Conservation (phyloP, 192 early-diverging fungal species). For the Chytriomyces confervae region DNA sequence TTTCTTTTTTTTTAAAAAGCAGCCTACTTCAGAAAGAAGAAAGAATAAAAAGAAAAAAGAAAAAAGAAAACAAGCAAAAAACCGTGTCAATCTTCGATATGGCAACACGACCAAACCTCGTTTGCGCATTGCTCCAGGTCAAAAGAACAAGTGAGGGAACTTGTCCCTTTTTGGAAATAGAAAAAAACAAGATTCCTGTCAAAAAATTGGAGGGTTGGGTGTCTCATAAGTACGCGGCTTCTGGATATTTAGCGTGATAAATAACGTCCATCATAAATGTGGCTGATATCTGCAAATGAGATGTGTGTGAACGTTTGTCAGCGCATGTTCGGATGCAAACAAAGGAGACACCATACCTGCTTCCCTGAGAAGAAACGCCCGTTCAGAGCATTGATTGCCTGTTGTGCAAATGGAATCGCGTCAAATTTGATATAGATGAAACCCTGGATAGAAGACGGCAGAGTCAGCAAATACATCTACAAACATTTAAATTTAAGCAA, state of each 20-base stretch:
- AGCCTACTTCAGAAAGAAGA: neutral
- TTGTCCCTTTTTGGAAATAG: neutral
- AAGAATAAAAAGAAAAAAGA: neutral
- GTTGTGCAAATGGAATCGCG: constrained; percentile 63
- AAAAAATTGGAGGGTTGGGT: neutral
- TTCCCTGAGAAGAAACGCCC: constrained; percentile 91
- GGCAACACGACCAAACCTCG: too few species aligned
- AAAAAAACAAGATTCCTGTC: neutral
- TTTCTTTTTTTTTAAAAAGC: too few species aligned
- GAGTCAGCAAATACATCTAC: neutral
- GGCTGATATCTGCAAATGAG: constrained; percentile 56
- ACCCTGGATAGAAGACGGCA: constrained; percentile 54
- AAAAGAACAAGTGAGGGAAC: neutral
- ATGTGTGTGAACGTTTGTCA: neutral
- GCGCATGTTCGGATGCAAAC: neutral
- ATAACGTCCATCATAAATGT: constrained; percentile 65
- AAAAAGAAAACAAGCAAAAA: neutral
- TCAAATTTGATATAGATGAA: constrained; percentile 87
- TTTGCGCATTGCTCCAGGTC: too few species aligned
- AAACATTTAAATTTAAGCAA: constrained; percentile 19
- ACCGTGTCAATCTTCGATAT: neutral
- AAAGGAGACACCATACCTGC: constrained; percentile 44
- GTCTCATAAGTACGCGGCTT: constrained; percentile 51
- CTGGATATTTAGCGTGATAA: constrained; percentile 70
- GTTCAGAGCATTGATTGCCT: constrained; percentile 75